Conservation (phyloP, 164 flowering plant species). For the Malania oleifera region DNA sequence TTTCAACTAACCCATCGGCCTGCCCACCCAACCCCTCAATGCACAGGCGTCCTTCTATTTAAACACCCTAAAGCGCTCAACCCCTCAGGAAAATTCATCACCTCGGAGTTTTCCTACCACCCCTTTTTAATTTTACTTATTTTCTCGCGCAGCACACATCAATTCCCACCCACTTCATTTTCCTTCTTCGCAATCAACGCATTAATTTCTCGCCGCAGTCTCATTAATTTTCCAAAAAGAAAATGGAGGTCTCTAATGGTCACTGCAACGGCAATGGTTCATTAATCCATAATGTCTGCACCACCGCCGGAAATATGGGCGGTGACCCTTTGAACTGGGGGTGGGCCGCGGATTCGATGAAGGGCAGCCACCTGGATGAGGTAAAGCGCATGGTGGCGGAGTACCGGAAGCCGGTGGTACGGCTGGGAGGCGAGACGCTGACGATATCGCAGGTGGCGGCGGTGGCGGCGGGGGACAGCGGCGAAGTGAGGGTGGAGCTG, state of each 20-base stretch:
- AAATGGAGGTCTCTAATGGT: neutral
- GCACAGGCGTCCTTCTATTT: slow-evolving; percentile 16
- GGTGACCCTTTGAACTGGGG: slow-evolving; percentile 5
- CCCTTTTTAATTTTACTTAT: no score
- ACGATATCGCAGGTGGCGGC: slow-evolving; percentile 4
- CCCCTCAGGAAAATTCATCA: slow-evolving; percentile 21
- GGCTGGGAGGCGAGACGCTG: neutral
- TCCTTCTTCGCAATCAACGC: no score
- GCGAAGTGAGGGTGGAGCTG: neutral
- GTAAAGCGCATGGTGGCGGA: slow-evolving; percentile 4
- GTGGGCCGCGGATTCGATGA: neutral
- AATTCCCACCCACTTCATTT: no score
- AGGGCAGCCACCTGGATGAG: slow-evolving; percentile 3
- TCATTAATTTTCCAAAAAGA: neutral
- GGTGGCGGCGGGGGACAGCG: neutral
- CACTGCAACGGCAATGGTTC: slow-evolving; percentile 14
- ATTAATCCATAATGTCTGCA: neutral
- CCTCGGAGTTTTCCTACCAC: slow-evolving; percentile 9
- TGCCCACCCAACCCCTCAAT: slow-evolving; percentile 19
- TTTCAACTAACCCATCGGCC: slow-evolving; percentile 37
- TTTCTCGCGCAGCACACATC: no score
- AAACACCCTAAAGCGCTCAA: slow-evolving; percentile 7
- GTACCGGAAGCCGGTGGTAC: neutral
- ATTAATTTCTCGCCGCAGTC: no score
- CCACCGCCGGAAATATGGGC: neutral